phyloP scores from a whole-genome alignment of 2,329 filamentous ascomycete genomes.

The Pseudogymnoascus sp. region DNA sequence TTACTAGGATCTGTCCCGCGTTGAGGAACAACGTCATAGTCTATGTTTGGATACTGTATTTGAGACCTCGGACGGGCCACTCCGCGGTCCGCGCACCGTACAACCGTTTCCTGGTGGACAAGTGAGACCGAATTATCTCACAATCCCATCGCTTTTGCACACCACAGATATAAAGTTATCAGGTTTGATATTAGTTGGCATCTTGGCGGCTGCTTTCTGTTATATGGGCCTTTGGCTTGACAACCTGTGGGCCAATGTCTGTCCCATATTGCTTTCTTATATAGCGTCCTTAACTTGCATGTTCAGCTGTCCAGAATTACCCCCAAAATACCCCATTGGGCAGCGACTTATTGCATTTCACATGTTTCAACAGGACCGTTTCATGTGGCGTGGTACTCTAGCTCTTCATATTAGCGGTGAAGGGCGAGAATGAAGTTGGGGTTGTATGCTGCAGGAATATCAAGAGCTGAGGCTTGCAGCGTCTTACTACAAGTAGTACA shows the following conservation, averaged over 20 bases:
- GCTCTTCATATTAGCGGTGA: slow-evolving; percentile 4
- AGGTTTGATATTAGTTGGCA: background rate
- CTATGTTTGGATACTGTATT: background rate
- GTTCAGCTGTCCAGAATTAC: background rate
- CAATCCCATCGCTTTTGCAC: background rate
- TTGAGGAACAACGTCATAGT: slow-evolving; percentile 4
- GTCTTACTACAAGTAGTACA: background rate
- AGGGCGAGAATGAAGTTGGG: background rate
- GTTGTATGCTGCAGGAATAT: background rate
- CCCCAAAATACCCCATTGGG: background rate
- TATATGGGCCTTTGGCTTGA: background rate
- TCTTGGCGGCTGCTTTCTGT: background rate
- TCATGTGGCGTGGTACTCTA: background rate
- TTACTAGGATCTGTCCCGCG: background rate
- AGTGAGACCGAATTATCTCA: background rate
- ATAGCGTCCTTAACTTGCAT: background rate
- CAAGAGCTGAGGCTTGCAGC: background rate
- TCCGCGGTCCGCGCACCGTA: background rate
- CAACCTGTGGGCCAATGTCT: background rate
- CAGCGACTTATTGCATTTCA: background rate
- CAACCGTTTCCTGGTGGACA: background rate
- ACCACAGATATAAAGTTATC: background rate
- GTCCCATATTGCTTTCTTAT: background rate
- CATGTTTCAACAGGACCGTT: background rate
- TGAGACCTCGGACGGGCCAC: background rate